Evolutionary conservation across 2,329 filamentous ascomycete genomes (phyloP), one percentile per base, ranked within the genome.

Genomic region (Neoscytalidium dimidiatum): DNA sequence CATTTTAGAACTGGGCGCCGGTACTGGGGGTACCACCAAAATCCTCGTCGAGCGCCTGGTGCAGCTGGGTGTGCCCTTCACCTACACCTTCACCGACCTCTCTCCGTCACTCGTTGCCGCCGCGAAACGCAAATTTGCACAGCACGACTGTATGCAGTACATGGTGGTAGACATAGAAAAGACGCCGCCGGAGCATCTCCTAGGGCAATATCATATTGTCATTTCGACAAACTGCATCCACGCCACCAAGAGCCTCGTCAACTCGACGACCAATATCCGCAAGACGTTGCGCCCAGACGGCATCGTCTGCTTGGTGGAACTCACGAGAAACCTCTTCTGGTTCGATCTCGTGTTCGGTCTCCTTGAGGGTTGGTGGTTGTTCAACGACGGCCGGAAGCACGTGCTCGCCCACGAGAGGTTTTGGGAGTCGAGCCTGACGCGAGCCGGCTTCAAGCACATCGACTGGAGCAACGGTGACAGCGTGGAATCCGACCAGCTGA

Each of bases 11-110:
- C 41, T 69, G 57, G 46, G 13, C 26, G 44, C 61, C 19, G 68
- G 66, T 1, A 71, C 67, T n/a, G 70, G 68, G 2, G 66, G 67
- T 5, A 58, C 67, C 4, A 67, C 79, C 0, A 69, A 68, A 14
- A 67, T 68, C 31, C 41, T 80, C 1, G 67, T 79, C 0, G 65
- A 70, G 0, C 29, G 69, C 0, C 67, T 81, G 0, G 67, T 68
- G 7, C 62, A 62, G 2, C 67, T 72, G 1, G 71, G 67, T 8
- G 67, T 78, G 1, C 46, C 69, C 1, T 68, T 81, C 17, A 69
- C 75, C 46, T 82, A 80, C 67, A 78, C 73, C 0, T 79, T 80
- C 64, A 80, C 74, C 0, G 79, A 81, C 51, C 67, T 81, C 1
- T 74, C 78, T 0, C 57, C 72, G 0, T 73, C 74, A 0, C 70